Conservation (phyloP, 225 moss, liverwort and hornwort genomes). For the Physcomitrellopsis africana region DNA sequence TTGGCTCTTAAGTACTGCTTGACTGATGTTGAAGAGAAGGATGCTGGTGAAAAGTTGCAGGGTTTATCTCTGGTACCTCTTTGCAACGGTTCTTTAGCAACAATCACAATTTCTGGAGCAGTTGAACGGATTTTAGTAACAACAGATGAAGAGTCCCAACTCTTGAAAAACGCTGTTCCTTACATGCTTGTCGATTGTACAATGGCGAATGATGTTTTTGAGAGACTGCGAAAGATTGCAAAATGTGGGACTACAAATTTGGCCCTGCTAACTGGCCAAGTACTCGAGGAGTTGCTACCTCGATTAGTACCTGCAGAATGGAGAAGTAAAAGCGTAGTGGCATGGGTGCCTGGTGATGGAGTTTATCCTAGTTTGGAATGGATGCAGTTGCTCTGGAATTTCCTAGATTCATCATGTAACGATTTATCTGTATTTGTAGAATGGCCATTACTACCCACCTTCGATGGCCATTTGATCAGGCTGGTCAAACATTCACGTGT, state of each 20-base stretch:
- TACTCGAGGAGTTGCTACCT: constrained; percentile 71
- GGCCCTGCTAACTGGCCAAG: constrained; percentile 58
- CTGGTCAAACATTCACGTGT: constrained; percentile 66
- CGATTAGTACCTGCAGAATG: constrained; percentile 76
- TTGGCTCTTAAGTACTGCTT: constrained; percentile 85
- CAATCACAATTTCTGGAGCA: constrained; percentile 57
- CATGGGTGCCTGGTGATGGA: constrained; percentile 69
- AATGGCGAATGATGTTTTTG: constrained; percentile 60
- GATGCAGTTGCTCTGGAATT: constrained; percentile 84
- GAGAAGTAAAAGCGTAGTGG: constrained; percentile 62
- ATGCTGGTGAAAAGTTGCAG: constrained; percentile 69
- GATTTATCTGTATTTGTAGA: constrained; percentile 69
- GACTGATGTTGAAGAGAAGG: constrained; percentile 65
- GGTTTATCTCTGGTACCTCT: constrained; percentile 80
- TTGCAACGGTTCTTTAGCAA: constrained; percentile 64
- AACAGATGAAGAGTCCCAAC: constrained; percentile 62
- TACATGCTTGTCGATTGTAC: constrained; percentile 73
- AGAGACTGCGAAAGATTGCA: constrained; percentile 63
- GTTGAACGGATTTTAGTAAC: constrained; percentile 64
- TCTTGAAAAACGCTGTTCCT: constrained; percentile 57
- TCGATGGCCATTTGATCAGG: constrained; percentile 67
- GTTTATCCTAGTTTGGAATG: constrained; percentile 67
- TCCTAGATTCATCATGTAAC: constrained; percentile 55
- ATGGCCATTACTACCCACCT: constrained; percentile 84
- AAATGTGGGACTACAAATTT: constrained; percentile 68